These are phyloP conservation scores for Casaregolazyma lundiana DNA, from an alignment of 1,139 yeast genomes.

Conservation along the genomic window DNA sequence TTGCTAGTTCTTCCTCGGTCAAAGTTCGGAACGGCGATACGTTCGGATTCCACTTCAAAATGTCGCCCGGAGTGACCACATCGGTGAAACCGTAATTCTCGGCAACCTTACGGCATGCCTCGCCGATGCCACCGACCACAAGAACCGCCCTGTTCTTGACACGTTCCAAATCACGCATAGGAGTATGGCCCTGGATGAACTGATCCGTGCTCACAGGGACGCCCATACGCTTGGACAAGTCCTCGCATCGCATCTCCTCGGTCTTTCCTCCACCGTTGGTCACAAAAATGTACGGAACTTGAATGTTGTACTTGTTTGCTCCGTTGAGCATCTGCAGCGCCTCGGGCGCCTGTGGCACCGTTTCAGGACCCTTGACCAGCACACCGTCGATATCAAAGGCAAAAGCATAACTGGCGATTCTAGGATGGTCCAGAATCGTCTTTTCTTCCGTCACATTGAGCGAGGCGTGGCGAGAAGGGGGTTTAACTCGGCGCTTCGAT, in stretches of 20 bases:
- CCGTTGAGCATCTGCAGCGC: slow-evolving; percentile 71
- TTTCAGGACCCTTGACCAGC: slow-evolving; percentile 70
- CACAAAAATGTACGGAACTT: slow-evolving; percentile 80
- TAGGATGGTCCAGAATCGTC: slow-evolving; percentile 18
- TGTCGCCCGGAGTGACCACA: slow-evolving; percentile 73
- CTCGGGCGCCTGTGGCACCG: slow-evolving; percentile 69
- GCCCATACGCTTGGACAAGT: slow-evolving; percentile 57
- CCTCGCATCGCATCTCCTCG: slow-evolving; percentile 65
- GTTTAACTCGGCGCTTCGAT: not conserved
- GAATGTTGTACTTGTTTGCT: slow-evolving; percentile 69
- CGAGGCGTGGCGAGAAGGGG: slow-evolving; percentile 12
- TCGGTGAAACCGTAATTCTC: slow-evolving; percentile 71
- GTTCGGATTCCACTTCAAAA: slow-evolving; percentile 80
- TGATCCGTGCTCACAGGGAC: slow-evolving; percentile 64
- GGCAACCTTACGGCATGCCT: slow-evolving; percentile 75
- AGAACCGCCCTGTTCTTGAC: slow-evolving; percentile 62
- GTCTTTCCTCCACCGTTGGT: slow-evolving; percentile 89
- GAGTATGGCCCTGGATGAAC: slow-evolving; percentile 85
- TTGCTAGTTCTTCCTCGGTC: slow-evolving; percentile 60
- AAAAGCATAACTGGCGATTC: slow-evolving; percentile 74
- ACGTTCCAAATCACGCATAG: slow-evolving; percentile 68
- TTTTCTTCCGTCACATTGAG: slow-evolving; percentile 13
- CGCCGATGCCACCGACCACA: slow-evolving; percentile 82
- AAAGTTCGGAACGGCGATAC: slow-evolving; percentile 76
- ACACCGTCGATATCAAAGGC: slow-evolving; percentile 89